Conservation (phyloP, 306 rosid species). For the Parietaria judaica region DNA sequence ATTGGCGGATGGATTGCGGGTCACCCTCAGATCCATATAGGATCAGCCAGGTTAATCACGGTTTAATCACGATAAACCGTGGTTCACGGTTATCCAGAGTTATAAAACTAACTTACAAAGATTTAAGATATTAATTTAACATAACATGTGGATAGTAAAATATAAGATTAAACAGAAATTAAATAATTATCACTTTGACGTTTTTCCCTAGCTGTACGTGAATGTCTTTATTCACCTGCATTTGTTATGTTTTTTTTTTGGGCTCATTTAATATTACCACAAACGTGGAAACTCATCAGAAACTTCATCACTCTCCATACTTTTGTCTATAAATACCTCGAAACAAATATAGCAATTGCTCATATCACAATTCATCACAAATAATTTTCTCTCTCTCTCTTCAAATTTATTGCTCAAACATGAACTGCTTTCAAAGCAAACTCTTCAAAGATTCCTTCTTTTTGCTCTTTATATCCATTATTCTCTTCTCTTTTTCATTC, state of each 20-base stretch:
- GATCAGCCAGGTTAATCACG: too few species aligned
- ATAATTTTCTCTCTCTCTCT: not conserved
- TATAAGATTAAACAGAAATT: too few species aligned
- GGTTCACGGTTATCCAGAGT: too few species aligned
- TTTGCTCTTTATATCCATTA: conserved; percentile 4
- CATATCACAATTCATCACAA: not conserved
- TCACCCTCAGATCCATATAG: too few species aligned
- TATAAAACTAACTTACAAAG: too few species aligned
- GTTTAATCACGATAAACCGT: too few species aligned
- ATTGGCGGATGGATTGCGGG: too few species aligned
- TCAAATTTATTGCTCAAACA: not conserved
- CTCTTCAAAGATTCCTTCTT: not conserved
- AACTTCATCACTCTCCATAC: not conserved
- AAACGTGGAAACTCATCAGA: not conserved
- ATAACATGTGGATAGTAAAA: too few species aligned
- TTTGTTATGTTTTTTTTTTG: not conserved
- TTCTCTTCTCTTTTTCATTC: conserved; percentile 16
- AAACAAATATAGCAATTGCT: not conserved
- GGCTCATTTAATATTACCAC: not conserved
- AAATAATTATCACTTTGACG: too few species aligned
- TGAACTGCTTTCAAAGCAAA: too few species aligned
- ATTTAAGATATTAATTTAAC: too few species aligned
- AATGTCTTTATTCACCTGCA: not conserved
- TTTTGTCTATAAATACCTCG: not conserved
- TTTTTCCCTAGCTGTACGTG: too few species aligned